Percentiles rank a stretch among this genome's conserved stretches.
Conservation (phyloP, 1,139 yeast species). For the Zygoascus meyerae region DNA sequence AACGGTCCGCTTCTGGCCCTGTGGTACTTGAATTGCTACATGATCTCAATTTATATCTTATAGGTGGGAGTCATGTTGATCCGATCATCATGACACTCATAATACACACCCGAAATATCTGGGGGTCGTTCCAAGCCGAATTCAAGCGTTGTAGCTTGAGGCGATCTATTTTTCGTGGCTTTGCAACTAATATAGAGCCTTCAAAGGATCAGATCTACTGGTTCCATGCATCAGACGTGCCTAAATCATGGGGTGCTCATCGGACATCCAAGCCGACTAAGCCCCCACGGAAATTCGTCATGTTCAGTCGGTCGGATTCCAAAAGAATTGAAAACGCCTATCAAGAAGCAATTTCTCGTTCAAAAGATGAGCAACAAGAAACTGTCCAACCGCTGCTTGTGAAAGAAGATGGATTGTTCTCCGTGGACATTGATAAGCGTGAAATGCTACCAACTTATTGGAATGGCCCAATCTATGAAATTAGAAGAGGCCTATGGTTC, state of each 20-base stretch:
- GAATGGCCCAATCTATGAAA: conserved; percentile 84
- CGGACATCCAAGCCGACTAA: conserved; percentile 34
- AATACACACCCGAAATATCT: too few relatives aligned
- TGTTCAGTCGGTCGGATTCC: conserved; percentile 64
- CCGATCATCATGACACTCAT: too few relatives aligned
- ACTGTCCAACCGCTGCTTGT: conserved; percentile 44
- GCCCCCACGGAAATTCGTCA: conserved; percentile 47
- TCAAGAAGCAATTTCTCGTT: conserved; percentile 9
- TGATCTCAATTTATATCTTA: too few relatives aligned
- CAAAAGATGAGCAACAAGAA: neutral
- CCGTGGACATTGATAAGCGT: conserved; percentile 55
- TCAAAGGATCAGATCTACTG: conserved; percentile 34
- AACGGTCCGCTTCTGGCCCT: too few relatives aligned
- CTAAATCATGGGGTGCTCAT: conserved; percentile 56
- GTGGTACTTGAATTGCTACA: too few relatives aligned
- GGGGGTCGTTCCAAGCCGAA: too few relatives aligned
- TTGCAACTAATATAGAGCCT: too few relatives aligned
- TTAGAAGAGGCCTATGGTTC: conserved; percentile 86
- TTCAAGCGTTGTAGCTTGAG: too few relatives aligned
- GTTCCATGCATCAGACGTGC: conserved; percentile 82
- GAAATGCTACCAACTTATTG: conserved; percentile 70
- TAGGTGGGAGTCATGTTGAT: too few relatives aligned
- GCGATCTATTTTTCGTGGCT: too few relatives aligned
- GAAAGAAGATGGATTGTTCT: conserved; percentile 73
- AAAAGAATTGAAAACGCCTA: conserved; percentile 50